Conservation (phyloP, 148 eudicot species). For the Vaccinium darrowii region DNA sequence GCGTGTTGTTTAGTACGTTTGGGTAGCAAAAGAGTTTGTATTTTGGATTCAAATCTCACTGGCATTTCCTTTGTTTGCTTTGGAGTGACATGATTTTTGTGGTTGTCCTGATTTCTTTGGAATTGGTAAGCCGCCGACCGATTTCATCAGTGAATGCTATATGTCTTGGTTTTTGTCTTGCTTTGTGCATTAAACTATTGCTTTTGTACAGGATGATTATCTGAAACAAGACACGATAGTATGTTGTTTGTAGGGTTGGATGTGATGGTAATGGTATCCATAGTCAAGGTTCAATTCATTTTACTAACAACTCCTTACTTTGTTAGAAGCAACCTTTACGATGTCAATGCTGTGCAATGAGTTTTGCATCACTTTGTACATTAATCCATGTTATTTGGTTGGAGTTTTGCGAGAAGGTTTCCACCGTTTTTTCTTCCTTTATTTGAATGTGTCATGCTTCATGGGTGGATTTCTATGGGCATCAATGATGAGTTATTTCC, state of each 20-base stretch:
- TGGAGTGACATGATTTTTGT: not conserved
- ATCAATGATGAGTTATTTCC: conserved; percentile 18
- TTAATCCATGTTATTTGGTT: not conserved
- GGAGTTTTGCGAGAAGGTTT: not conserved
- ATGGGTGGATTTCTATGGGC: not conserved
- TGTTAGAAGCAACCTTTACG: not conserved
- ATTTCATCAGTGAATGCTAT: too few species aligned
- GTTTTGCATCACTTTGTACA: not conserved
- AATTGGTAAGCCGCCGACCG: not conserved
- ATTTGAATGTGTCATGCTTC: not conserved
- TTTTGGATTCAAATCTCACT: not conserved
- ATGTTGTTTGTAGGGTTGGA: not conserved
- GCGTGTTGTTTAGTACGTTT: not conserved
- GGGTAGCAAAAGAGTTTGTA: not conserved
- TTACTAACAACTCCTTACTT: too few species aligned
- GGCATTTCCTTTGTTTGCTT: not conserved
- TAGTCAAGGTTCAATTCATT: too few species aligned
- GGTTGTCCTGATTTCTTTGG: not conserved
- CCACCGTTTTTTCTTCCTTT: not conserved
- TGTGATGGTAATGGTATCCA: not conserved
- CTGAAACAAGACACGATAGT: not conserved
- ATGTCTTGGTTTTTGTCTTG: not conserved
- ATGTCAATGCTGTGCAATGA: not conserved
- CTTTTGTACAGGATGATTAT: not conserved
- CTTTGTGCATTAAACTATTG: not conserved